phyloP scores from a whole-genome alignment of 2,329 filamentous ascomycete genomes.

The Verticillium dahliae region DNA sequence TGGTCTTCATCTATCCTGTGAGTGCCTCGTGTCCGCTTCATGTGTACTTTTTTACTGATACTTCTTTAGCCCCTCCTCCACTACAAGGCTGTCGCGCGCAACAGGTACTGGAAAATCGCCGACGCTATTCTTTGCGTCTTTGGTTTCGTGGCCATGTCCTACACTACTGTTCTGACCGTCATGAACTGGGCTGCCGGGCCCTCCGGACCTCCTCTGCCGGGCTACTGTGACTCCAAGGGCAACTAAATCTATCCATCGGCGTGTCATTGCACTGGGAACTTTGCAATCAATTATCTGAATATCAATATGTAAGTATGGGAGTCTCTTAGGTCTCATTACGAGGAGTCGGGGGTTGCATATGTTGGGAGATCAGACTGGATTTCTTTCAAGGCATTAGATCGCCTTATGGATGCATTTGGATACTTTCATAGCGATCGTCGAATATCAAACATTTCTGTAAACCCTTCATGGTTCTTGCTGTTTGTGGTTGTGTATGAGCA shows the following conservation, averaged over 20 bases:
- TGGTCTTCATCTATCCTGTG: conserved; percentile 91
- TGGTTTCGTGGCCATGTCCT: conserved; percentile 80
- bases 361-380: background rate
- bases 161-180: conserved; percentile 82
- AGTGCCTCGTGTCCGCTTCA: conserved; percentile 31
- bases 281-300: background rate
- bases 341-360: background rate
- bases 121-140: conserved; percentile 77
- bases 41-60: conserved; percentile 20
- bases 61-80: conserved; percentile 76
- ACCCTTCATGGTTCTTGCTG: background rate
- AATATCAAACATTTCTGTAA: background rate
- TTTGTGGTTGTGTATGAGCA: background rate
- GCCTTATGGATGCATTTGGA: background rate
- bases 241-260: background rate
- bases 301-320: background rate
- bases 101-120: conserved; percentile 56
- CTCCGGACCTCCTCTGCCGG: conserved; percentile 34
- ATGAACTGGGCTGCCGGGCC: conserved; percentile 71
- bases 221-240: conserved; percentile 44
- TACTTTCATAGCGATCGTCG: background rate
- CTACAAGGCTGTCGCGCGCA: conserved; percentile 71
- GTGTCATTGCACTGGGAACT: background rate
- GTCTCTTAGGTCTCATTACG: background rate
- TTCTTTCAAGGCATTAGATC: background rate